These are phyloP conservation scores for Erodium texanum DNA, from an alignment of 441 rosid genomes.

Conservation along the genomic window DNA sequence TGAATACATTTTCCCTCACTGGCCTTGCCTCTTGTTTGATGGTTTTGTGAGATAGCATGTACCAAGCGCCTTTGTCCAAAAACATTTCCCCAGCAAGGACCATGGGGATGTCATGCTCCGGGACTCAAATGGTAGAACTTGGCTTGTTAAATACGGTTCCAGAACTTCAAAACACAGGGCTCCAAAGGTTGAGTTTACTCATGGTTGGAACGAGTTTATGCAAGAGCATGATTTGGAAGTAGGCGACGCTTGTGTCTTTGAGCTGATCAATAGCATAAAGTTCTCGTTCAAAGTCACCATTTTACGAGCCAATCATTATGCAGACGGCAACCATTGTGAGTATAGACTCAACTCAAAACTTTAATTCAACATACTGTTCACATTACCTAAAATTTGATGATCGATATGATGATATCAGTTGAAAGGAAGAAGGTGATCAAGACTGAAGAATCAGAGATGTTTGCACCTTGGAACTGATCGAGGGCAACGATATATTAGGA, in stretches of 20 bases:
- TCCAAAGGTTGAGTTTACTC: neutral
- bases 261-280: constrained; percentile 11
- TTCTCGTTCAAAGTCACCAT: constrained; percentile 14
- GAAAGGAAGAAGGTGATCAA: neutral
- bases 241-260: constrained; percentile 27
- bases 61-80: constrained; percentile 11
- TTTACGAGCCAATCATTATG: constrained; percentile 6
- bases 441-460: constrained; percentile 14
- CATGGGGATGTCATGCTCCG: constrained; percentile 7
- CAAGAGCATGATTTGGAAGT: constrained; percentile 16
- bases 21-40: neutral
- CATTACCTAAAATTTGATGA: neutral
- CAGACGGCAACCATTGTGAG: neutral
- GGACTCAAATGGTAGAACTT: constrained; percentile 18
- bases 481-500: neutral
- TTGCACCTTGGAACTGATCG: constrained; percentile 18
- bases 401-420: neutral
- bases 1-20: too few species aligned
- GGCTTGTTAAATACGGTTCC: constrained; percentile 8
- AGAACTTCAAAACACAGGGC: neutral
- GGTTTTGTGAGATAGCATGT: constrained; percentile 9
- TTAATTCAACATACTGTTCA: neutral
- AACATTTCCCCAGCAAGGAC: constrained; percentile 6
- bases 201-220: constrained; percentile 22
- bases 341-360: neutral